These are phyloP conservation scores for Pulveroboletus sp. DNA, from an alignment of 768 basidiomycete genomes.

Conservation along the genomic window DNA sequence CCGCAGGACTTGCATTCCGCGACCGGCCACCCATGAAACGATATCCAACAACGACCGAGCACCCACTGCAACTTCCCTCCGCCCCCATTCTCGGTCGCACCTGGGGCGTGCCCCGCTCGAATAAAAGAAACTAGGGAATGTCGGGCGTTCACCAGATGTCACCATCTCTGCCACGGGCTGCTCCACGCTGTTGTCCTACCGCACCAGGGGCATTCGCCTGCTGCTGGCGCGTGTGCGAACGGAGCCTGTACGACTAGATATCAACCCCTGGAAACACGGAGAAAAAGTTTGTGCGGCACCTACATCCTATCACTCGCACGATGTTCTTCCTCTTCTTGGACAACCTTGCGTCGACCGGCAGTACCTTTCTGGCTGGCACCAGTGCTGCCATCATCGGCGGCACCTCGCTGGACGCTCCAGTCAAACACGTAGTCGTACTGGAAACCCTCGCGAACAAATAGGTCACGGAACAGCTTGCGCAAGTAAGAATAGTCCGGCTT, in stretches of 20 bases:
- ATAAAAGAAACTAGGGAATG: conserved; percentile 30
- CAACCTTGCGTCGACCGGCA: conserved; percentile 71
- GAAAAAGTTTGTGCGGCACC: conserved; percentile 33
- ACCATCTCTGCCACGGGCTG: conserved; percentile 41
- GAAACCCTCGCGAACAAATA: conserved; percentile 96
- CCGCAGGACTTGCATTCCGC: conserved; percentile 19
- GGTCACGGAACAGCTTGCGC: conserved; percentile 97
- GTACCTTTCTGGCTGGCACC: conserved; percentile 61
- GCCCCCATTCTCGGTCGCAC: conserved; percentile 44
- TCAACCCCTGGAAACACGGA: conserved; percentile 14
- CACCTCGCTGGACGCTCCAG: conserved; percentile 86
- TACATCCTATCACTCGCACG: conserved; percentile 82
- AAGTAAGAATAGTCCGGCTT: conserved; percentile 99
- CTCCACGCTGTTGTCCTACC: conserved; percentile 43
- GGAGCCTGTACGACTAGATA: conserved; percentile 52
- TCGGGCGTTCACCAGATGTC: conserved; percentile 43
- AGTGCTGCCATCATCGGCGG: conserved; percentile 62
- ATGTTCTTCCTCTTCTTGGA: conserved; percentile 84
- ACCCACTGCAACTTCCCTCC: conserved; percentile 33
- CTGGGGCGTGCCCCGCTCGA: conserved; percentile 40
- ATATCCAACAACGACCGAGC: conserved; percentile 36
- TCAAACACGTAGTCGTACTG: conserved; percentile 99
- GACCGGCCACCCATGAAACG: conserved; percentile 34
- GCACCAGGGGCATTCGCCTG: conserved; percentile 52
- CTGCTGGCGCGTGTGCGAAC: conserved; percentile 84